phyloP scores from a whole-genome alignment of 495 filamentous ascomycete species.

The Ascodesmis nigricans region DNA sequence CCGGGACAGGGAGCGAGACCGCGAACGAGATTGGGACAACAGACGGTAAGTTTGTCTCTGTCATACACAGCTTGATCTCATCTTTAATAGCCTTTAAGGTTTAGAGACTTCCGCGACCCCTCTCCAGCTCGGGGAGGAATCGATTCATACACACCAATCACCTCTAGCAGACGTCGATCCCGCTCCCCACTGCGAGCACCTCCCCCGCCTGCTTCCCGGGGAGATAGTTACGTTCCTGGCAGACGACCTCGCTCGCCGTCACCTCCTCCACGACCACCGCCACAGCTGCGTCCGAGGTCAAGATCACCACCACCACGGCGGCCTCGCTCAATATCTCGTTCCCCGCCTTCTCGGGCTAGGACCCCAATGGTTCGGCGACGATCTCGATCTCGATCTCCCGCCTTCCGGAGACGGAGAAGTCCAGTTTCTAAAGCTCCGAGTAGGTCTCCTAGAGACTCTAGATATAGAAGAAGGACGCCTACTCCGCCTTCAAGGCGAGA shows the following conservation, averaged over 20 bases:
- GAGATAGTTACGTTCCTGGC: slow-evolving; percentile 20
- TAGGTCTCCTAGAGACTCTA: slow-evolving; percentile 14
- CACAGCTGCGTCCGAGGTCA: too few relatives aligned
- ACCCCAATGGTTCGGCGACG: slow-evolving; percentile 11
- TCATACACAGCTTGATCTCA: too few relatives aligned
- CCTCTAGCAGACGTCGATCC: slow-evolving; percentile 13
- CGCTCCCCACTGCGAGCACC: too few relatives aligned
- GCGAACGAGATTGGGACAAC: too few relatives aligned
- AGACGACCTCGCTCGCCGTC: slow-evolving; percentile 16
- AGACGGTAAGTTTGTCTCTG: too few relatives aligned
- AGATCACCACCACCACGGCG: slow-evolving; percentile 15
- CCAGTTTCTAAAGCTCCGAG: slow-evolving; percentile 10
- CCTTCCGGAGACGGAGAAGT: slow-evolving; percentile 14
- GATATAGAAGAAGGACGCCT: slow-evolving; percentile 3
- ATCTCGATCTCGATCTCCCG: slow-evolving; percentile 17
- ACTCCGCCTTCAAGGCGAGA: slow-evolving; percentile 2
- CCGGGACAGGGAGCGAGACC: too few relatives aligned
- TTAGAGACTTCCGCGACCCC: slow-evolving; percentile 15
- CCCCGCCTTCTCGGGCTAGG: slow-evolving; percentile 7
- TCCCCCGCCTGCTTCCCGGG: slow-evolving; percentile 13
- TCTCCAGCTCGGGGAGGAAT: slow-evolving; percentile 18
- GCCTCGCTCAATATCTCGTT: slow-evolving; percentile 13
- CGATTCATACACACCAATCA: slow-evolving; percentile 18
- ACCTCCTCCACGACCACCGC: slow-evolving; percentile 13
- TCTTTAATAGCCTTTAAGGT: too few relatives aligned